Evolutionary conservation across 2,329 filamentous ascomycete genomes (phyloP).

Genomic region (Pezicula rhizophila): DNA sequence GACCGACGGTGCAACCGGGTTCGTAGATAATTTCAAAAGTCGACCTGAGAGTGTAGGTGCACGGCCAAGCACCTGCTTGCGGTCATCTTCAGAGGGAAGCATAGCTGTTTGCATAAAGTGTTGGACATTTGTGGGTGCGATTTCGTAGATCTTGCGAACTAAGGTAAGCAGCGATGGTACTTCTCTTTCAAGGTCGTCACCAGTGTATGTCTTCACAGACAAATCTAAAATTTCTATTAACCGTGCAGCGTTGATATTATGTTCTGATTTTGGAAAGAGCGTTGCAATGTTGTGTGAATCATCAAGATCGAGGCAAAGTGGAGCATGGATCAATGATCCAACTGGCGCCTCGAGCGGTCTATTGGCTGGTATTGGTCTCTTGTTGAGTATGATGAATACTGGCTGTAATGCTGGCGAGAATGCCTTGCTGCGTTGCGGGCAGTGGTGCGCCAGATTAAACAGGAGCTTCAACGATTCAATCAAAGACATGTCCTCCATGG

Average conservation of each 20-base stretch:
- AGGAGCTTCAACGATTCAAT: constrained; percentile 79
- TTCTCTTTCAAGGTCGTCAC: constrained; percentile 65
- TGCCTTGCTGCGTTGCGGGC: constrained; percentile 50
- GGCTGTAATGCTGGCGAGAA: constrained; percentile 66
- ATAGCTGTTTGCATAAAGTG: constrained; percentile 59
- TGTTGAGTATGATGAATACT: constrained; percentile 65
- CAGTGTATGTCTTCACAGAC: constrained; percentile 56
- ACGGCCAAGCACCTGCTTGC: constrained; percentile 70
- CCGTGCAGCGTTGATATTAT: constrained; percentile 53
- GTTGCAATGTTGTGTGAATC: constrained; percentile 38
- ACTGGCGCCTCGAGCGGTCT: constrained; percentile 70
- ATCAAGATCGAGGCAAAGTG: constrained; percentile 71
- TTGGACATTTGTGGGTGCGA: constrained; percentile 58
- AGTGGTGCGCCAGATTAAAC: constrained; percentile 80
- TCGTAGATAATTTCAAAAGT: constrained; percentile 72
- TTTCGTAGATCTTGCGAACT: constrained; percentile 63
- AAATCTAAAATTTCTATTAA: constrained; percentile 65
- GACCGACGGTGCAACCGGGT: constrained; percentile 63
- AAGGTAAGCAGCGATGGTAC: constrained; percentile 70
- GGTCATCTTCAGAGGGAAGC: constrained; percentile 71
- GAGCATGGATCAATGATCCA: constrained; percentile 68
- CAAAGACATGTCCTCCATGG: constrained; percentile 74
- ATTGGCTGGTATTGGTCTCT: constrained; percentile 45
- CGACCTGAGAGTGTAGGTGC: constrained; percentile 68
- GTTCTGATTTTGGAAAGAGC: constrained; percentile 60